Percentiles rank a stretch among this genome's conserved stretches.
Conservation (phyloP, 768 basidiomycete species). For the Lentinula guzmanii region DNA sequence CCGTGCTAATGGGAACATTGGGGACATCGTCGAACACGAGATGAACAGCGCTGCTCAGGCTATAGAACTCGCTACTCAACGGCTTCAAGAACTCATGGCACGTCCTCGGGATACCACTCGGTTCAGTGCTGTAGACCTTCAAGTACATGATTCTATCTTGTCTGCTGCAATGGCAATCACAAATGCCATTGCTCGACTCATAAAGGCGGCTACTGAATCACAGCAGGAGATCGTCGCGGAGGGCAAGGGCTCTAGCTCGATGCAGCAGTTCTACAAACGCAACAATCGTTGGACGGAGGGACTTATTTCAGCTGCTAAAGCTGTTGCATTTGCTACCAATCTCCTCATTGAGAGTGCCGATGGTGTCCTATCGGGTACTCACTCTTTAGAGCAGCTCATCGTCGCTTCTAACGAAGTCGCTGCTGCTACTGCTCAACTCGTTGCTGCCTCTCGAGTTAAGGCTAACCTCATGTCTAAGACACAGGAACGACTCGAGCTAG, state of each 20-base stretch:
- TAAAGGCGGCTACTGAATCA: slow-evolving; percentile 94
- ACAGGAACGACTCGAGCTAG: slow-evolving; percentile 91
- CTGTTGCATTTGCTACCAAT: slow-evolving; percentile 94
- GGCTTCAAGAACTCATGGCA: slow-evolving; percentile 86
- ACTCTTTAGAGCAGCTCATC: slow-evolving; percentile 97
- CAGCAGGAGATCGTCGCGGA: slow-evolving; percentile 97
- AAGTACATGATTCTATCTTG: slow-evolving; percentile 98
- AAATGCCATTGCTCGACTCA: slow-evolving; percentile 88
- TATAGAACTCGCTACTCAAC: slow-evolving; percentile 88
- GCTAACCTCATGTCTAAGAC: slow-evolving; percentile 98
- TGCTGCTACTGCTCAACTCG: slow-evolving; percentile 94
- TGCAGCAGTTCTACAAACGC: slow-evolving; percentile 97
- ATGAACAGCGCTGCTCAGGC: slow-evolving; percentile 91
- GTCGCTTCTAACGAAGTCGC: slow-evolving; percentile 99
- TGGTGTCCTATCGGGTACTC: slow-evolving; percentile 93
- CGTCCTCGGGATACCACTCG: slow-evolving; percentile 85
- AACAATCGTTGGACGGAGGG: slow-evolving; percentile 99
- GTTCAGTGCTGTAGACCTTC: slow-evolving; percentile 86
- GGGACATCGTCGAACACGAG: slow-evolving; percentile 93
- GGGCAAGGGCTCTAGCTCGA: slow-evolving; percentile 88
- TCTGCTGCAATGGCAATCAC: slow-evolving; percentile 93
- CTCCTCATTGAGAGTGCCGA: slow-evolving; percentile 96
- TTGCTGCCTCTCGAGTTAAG: slow-evolving; percentile 97
- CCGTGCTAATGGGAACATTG: slow-evolving; percentile 86
- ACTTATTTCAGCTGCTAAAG: slow-evolving; percentile 94